These are phyloP conservation scores for Rhodocollybia butyracea DNA, from an alignment of 768 basidiomycete genomes.

Conservation along the genomic window DNA sequence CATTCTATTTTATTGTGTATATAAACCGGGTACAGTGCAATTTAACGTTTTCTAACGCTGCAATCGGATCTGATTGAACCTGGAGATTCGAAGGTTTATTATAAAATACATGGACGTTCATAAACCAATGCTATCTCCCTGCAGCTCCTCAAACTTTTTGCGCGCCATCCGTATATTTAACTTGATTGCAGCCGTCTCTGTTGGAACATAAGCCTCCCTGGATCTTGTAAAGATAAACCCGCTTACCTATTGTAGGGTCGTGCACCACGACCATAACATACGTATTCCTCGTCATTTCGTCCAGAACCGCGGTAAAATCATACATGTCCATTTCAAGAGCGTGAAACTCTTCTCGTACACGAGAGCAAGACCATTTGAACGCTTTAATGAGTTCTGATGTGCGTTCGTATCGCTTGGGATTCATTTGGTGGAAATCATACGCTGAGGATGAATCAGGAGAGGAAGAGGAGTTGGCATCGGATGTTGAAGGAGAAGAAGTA, in stretches of 20 bases:
- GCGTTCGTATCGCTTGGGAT: slow-evolving; percentile 76
- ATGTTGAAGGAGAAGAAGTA: slow-evolving; percentile 44
- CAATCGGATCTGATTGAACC: too few species aligned
- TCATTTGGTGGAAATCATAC: slow-evolving; percentile 41
- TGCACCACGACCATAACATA: slow-evolving; percentile 90
- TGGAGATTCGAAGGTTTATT: too few species aligned
- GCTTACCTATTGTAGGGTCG: slow-evolving; percentile 78
- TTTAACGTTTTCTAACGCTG: too few species aligned
- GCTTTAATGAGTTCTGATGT: slow-evolving; percentile 93
- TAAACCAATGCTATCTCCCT: slow-evolving; percentile 59
- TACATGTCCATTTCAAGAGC: slow-evolving; percentile 83
- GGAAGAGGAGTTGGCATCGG: slow-evolving; percentile 14
- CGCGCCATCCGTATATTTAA: slow-evolving; percentile 87
- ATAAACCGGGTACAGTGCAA: neutral
- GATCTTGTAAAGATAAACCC: neutral
- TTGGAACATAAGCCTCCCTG: neutral
- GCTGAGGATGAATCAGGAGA: slow-evolving; percentile 10
- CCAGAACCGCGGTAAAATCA: slow-evolving; percentile 86
- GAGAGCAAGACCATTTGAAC: slow-evolving; percentile 90
- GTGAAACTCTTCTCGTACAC: slow-evolving; percentile 80
- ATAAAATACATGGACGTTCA: slow-evolving; percentile 15
- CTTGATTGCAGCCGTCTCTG: slow-evolving; percentile 86
- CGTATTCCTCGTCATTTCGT: slow-evolving; percentile 90
- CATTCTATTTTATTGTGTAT: too few species aligned
- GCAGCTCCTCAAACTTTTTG: slow-evolving; percentile 86